These are phyloP conservation scores for Brasenia schreberi DNA, from an alignment of 164 flowering plant genomes.

Conservation along the genomic window DNA sequence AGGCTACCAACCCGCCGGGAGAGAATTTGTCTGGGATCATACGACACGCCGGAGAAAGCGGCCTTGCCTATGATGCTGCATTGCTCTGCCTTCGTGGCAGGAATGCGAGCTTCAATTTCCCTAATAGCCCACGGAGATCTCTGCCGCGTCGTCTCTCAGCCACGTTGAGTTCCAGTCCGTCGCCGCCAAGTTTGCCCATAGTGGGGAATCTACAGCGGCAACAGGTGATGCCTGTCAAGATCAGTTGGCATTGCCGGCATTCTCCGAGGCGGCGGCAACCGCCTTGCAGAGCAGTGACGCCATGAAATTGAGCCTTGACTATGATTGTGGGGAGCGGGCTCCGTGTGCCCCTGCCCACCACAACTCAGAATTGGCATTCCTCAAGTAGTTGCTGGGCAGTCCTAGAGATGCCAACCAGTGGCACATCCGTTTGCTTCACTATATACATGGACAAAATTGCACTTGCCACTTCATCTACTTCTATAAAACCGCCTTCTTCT, in stretches of 20 bases:
- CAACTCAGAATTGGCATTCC: no score
- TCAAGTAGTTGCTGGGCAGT: no score
- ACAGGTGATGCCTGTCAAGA: background rate
- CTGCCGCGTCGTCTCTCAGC: constrained; percentile 26
- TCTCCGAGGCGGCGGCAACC: background rate
- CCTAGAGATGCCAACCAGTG: no score
- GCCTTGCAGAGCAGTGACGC: constrained; percentile 3
- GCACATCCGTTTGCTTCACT: no score
- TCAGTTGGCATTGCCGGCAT: background rate
- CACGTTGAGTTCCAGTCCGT: constrained; percentile 43
- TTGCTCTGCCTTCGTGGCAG: constrained; percentile 62
- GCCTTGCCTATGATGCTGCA: constrained; percentile 90
- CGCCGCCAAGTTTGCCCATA: constrained; percentile 50
- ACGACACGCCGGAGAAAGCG: constrained; percentile 71
- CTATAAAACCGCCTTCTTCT: no score
- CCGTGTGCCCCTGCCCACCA: no score
- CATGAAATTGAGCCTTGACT: background rate
- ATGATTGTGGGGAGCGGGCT: constrained; percentile 8
- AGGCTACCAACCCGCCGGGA: constrained; percentile 78
- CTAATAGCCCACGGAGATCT: constrained; percentile 49
- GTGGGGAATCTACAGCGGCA: background rate
- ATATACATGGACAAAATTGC: no score
- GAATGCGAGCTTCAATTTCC: constrained; percentile 66
- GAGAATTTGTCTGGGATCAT: constrained; percentile 88
- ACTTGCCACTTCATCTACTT: no score